Conservation (phyloP, 1,284 basidiomycete species). For the Rhodofomes roseus region DNA sequence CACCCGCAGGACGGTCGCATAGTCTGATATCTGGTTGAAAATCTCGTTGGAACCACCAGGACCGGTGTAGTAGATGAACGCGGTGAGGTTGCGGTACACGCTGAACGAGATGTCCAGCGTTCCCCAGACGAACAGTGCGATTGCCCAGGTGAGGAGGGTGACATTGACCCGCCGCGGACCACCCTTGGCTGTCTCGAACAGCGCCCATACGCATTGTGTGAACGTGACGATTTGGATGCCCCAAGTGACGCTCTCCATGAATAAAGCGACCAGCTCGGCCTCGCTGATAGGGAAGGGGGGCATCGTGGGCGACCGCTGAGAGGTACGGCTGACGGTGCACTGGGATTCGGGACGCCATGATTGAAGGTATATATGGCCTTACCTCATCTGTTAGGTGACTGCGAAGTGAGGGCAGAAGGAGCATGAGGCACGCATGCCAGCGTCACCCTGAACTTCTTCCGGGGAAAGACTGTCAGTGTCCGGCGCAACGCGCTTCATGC, state of each 20-base stretch:
- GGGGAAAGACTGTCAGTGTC: neutral
- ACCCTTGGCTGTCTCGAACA: neutral
- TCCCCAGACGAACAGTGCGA: conserved; percentile 9
- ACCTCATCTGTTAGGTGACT: neutral
- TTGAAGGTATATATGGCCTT: neutral
- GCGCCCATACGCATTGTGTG: neutral
- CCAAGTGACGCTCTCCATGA: conserved; percentile 5
- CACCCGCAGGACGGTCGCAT: conserved; percentile 20
- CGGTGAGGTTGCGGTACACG: conserved; percentile 19
- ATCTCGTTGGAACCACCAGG: conserved; percentile 16
- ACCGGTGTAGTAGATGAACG: conserved; percentile 22
- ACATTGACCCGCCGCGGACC: neutral
- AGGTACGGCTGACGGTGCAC: neutral
- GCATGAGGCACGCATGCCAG: neutral
- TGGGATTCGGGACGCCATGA: neutral
- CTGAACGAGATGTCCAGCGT: conserved; percentile 20
- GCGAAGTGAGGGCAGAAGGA: neutral
- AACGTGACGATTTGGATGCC: conserved; percentile 3
- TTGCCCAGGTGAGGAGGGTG: neutral
- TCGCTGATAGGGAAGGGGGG: conserved; percentile 2
- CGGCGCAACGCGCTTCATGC: neutral
- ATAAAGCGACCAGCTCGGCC: conserved; percentile 1
- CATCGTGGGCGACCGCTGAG: neutral
- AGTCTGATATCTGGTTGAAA: conserved; percentile 20
- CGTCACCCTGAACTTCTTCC: neutral